Evolutionary conservation across 177 flowering plant species (phyloP).

Genomic region (Vitis hybrid): DNA sequence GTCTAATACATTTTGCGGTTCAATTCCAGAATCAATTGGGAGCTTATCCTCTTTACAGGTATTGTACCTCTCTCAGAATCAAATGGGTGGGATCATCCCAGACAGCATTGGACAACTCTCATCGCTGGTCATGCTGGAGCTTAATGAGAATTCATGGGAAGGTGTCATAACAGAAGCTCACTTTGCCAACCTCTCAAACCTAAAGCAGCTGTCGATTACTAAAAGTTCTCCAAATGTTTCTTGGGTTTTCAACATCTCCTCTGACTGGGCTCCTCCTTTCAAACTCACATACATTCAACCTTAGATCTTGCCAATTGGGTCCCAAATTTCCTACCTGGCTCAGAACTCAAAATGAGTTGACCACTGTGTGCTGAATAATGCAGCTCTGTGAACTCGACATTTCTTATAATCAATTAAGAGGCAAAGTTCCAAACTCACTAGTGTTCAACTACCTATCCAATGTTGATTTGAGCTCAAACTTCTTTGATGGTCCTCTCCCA

Average conservation of each 20-base stretch:
- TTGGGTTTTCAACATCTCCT: constrained; percentile 9
- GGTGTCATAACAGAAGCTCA: constrained; percentile 25
- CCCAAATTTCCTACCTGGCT: constrained; percentile 26
- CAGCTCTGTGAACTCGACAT: not conserved
- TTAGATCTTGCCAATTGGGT: constrained; percentile 9
- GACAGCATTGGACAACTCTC: constrained; percentile 23
- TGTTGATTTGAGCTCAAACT: constrained; percentile 12
- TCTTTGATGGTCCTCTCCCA: constrained; percentile 19
- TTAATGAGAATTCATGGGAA: constrained; percentile 9
- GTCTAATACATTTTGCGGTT: constrained; percentile 11
- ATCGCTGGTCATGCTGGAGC: not conserved
- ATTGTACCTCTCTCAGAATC: constrained; percentile 10
- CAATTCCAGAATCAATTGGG: constrained; percentile 25
- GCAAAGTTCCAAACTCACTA: constrained; percentile 12
- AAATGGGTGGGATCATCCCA: constrained; percentile 22
- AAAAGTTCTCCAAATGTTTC: not conserved
- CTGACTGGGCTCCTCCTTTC: constrained; percentile 26
- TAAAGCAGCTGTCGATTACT: constrained; percentile 2
- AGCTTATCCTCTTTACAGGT: constrained; percentile 9
- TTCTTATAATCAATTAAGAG: constrained; percentile 9
- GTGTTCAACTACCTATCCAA: not conserved
- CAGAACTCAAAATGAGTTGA: constrained; percentile 11
- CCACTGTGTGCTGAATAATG: not conserved
- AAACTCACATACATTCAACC: constrained; percentile 7
- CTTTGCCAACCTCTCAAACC: constrained; percentile 15